Evolutionary conservation across 768 basidiomycete genomes (phyloP), one percentile per base, ranked within the genome.

Genomic region (Panaeolus cyanescens): DNA sequence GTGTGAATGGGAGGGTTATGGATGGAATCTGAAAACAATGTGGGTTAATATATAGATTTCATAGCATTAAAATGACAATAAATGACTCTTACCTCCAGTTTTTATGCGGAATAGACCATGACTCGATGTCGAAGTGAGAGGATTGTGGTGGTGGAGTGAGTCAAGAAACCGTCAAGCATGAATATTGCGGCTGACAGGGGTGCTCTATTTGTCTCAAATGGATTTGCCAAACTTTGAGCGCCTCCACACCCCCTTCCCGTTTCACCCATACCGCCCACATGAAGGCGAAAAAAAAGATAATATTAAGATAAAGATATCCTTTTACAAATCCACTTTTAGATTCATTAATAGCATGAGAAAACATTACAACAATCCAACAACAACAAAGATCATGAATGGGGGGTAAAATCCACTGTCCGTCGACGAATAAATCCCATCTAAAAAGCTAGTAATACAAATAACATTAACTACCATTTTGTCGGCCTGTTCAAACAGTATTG

Each of bases 381-480:
- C 45, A 30, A 1, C 25, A 28, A 28, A 4, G 45, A 50, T 28
- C 13, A 30, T 3, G 6, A 34, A 12, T 10, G 10, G 25, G 45
- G 45, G 45, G 25, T 15, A n/a, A 45, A 45, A 25, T 5, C 42
- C 10, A 50, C 45, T 28, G 25, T 50, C 45, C 45, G 12, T 28
- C 25, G 22, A 28, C 45, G n/a, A 50, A 50, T 28, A 50, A 50
- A 50, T 50, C 40, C 42, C 40, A 30, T 37, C 45, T 59, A 25
- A 22, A 40, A 60, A 59, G 58, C 65, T 68, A 68, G 61, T 68
- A 62, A 68, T 69, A 69, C 68, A 69, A 61, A 59, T 66, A 57
- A 30, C 20, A 69, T 28, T 37, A 33, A 62, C 68, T 69, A 69
- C 68, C 65, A 65, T 58, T 58, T 63, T 62, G 54, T 64, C 28